phyloP scores from a whole-genome alignment of 1,139 yeast genomes.

The Oligophagozyma castellii region DNA sequence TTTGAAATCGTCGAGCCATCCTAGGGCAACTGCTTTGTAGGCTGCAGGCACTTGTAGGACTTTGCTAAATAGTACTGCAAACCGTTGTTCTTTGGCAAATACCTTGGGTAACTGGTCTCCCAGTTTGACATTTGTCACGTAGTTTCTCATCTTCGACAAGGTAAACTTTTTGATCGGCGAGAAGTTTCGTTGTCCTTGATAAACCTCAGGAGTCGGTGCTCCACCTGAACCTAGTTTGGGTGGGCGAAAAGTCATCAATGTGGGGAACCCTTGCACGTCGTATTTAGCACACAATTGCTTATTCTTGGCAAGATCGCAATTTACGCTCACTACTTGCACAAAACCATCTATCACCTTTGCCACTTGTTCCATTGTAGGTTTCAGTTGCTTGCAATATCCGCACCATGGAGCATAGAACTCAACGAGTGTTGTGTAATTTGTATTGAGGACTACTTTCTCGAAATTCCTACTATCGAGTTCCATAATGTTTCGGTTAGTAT shows the following conservation, averaged over 20 bases:
- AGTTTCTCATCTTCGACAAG: conserved; percentile 54
- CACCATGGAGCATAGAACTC: conserved; percentile 99
- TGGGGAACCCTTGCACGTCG: conserved; percentile 66
- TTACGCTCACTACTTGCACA: conserved; percentile 69
- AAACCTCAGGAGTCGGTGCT: conserved; percentile 39
- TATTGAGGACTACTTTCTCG: conserved; percentile 44
- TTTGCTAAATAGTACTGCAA: conserved; percentile 33
- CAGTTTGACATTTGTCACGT: conserved; percentile 41
- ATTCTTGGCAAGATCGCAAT: conserved; percentile 64
- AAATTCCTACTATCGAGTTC: conserved; percentile 48
- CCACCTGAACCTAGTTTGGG: conserved; percentile 34
- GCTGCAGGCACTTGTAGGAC: conserved; percentile 42
- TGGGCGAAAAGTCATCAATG: conserved; percentile 69
- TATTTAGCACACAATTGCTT: conserved; percentile 57
- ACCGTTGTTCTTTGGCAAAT: conserved; percentile 20
- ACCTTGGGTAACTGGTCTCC: conserved; percentile 19
- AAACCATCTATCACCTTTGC: conserved; percentile 40
- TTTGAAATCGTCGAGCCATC: conserved; percentile 39
- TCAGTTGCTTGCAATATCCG: conserved; percentile 55
- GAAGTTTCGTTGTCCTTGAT: conserved; percentile 54
- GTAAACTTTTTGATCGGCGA: conserved; percentile 46
- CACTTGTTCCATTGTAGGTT: conserved; percentile 44
- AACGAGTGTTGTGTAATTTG: conserved; percentile 72
- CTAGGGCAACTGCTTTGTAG: conserved; percentile 63
- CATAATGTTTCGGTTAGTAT: conserved; percentile 34